A percentile compares a stretch with the other conserved stretches of the same genome.
Conservation (phyloP, 2,329 filamentous ascomycete genomes). For the Xylariaceae sp. region DNA sequence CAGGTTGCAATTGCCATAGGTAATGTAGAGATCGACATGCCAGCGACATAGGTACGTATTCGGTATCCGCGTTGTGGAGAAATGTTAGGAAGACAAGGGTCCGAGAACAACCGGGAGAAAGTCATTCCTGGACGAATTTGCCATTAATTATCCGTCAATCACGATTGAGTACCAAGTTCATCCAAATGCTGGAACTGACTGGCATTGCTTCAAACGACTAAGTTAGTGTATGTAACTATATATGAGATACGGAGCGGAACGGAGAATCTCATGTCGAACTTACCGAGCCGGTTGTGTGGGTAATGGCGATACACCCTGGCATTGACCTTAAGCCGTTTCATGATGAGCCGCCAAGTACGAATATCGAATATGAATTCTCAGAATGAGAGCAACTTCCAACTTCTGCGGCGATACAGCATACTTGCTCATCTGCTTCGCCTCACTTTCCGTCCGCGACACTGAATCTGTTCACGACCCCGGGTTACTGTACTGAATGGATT, state of each 20-base stretch:
- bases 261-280: no score
- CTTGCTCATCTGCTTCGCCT: no score
- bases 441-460: no score
- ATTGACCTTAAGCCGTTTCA: background rate
- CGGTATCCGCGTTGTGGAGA: conserved; percentile 7
- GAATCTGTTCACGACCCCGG: background rate
- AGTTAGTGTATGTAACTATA: background rate
- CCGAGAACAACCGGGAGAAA: conserved; percentile 14
- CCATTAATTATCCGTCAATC: conserved; percentile 19
- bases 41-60: background rate
- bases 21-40: background rate
- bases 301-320: background rate
- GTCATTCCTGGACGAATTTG: conserved; percentile 19
- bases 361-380: background rate
- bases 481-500: background rate
- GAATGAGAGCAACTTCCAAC: background rate
- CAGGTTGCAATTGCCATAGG: background rate
- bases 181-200: background rate
- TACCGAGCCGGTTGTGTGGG: no score
- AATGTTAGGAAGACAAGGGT: conserved; percentile 14
- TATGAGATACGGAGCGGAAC: background rate
- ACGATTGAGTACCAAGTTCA: conserved; percentile 5
- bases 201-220: background rate
- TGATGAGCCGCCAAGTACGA: background rate
- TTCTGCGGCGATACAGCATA: background rate